Evolutionary conservation across 345 rosid genomes (phyloP).

Genomic region (Linum trigynum): DNA sequence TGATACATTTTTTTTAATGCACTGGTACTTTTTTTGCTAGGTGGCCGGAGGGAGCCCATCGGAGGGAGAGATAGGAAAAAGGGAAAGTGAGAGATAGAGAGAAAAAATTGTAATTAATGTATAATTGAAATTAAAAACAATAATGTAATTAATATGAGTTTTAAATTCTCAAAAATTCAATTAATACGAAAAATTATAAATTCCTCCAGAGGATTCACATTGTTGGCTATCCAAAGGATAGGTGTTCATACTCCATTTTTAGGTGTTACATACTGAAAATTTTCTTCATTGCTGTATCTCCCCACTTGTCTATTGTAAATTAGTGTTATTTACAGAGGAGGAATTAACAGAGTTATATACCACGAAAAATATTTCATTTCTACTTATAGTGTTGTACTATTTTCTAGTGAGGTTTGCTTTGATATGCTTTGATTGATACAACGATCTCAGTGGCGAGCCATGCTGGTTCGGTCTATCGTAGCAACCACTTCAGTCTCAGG

Average conservation of each 20-base stretch:
- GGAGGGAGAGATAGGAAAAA: too few relatives aligned
- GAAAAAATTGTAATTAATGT: too few relatives aligned
- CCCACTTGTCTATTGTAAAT: background rate
- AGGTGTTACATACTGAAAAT: background rate
- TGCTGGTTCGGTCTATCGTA: too few relatives aligned
- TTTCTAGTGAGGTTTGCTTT: background rate
- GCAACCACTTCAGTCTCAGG: too few relatives aligned
- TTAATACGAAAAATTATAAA: too few relatives aligned
- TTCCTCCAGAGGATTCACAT: background rate
- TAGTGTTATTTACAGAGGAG: background rate
- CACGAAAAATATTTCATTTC: background rate
- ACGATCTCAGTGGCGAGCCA: background rate
- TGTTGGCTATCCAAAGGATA: background rate
- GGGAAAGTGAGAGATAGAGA: too few relatives aligned
- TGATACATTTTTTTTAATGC: too few relatives aligned
- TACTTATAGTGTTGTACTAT: background rate
- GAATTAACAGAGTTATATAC: background rate
- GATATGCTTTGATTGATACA: background rate
- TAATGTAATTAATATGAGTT: too few relatives aligned
- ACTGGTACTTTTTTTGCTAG: too few relatives aligned
- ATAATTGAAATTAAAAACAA: too few relatives aligned
- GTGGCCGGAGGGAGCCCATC: too few relatives aligned
- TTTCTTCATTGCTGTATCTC: background rate
- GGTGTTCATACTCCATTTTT: background rate
- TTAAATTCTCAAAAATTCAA: too few relatives aligned